Conservation (phyloP, 1,139 yeast species). For the Blastobotrys malaysiensis region DNA sequence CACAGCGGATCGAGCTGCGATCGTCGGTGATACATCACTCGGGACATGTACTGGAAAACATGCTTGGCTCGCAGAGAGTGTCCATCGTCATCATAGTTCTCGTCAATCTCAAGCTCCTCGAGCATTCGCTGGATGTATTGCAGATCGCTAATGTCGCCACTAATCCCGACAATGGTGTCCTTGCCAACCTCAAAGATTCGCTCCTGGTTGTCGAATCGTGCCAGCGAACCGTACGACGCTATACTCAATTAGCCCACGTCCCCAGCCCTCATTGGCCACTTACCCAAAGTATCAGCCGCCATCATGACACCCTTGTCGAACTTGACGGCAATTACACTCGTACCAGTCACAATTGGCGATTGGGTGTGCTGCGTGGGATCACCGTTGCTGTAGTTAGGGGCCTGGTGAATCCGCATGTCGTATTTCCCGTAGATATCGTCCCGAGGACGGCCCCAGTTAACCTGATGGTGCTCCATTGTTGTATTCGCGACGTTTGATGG, state of each 20-base stretch:
- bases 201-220: conserved; percentile 80
- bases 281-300: conserved; percentile 92
- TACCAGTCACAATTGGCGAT: conserved; percentile 93
- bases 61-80: conserved; percentile 76
- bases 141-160: conserved; percentile 93
- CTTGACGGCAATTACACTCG: conserved; percentile 88
- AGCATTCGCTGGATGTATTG: conserved; percentile 74
- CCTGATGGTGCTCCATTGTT: conserved; percentile 90
- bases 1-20: conserved; percentile 93
- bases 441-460: conserved; percentile 91
- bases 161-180: conserved; percentile 84
- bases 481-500: conserved; percentile 1
- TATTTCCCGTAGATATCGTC: conserved; percentile 76
- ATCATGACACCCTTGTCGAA: conserved; percentile 84
- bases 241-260: not conserved
- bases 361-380: conserved; percentile 80
- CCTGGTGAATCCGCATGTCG: conserved; percentile 64
- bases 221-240: conserved; percentile 81
- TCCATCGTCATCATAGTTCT: conserved; percentile 76
- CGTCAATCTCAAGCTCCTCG: conserved; percentile 74
- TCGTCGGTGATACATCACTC: conserved; percentile 81
- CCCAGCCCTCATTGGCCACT: conserved; percentile 7
- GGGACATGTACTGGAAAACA: conserved; percentile 80
- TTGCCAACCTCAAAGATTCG: conserved; percentile 78
- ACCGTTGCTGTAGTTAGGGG: conserved; percentile 29